A percentile compares a stretch with the other conserved stretches of the same genome.
Evolutionary conservation across 805 yeast genomes (phyloP).

Genomic region (Pichia eremophila): DNA sequence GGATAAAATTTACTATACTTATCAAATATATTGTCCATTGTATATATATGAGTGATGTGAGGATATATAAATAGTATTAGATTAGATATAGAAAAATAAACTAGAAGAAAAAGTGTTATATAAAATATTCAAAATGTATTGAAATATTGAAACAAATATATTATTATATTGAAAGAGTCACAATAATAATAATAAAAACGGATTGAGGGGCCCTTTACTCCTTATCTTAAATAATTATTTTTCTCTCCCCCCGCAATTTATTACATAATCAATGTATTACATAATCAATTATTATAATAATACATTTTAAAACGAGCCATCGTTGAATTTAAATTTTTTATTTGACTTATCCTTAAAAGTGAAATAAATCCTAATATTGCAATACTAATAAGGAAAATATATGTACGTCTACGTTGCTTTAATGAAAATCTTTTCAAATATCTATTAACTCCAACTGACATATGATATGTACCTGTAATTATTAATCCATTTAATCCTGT

Average conservation of each 20-base stretch:
- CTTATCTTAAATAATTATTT: too few species aligned
- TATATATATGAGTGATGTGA: slow-evolving; percentile 7
- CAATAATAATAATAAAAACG: too few species aligned
- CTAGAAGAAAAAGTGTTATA: too few species aligned
- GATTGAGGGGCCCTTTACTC: too few species aligned
- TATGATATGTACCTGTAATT: slow-evolving; percentile 40
- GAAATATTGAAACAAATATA: too few species aligned
- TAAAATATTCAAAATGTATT: too few species aligned
- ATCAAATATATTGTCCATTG: slow-evolving; percentile 27
- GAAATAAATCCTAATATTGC: neutral
- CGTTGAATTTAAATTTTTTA: neutral
- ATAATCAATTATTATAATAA: too few species aligned
- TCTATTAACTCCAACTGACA: slow-evolving; percentile 41
- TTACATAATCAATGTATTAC: too few species aligned
- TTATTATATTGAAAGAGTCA: too few species aligned
- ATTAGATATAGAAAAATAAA: too few species aligned
- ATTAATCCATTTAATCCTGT: slow-evolving; percentile 29
- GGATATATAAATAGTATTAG: too few species aligned
- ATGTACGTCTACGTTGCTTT: slow-evolving; percentile 36
- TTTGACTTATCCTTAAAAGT: neutral
- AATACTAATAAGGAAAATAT: slow-evolving; percentile 27
- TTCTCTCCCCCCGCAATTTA: neutral
- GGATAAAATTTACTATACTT: slow-evolving; percentile 31
- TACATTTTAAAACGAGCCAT: neutral
- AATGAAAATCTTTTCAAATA: slow-evolving; percentile 33